phyloP scores from a whole-genome alignment of 2,329 filamentous ascomycete genomes.

The Phyllosticta citriasiana region DNA sequence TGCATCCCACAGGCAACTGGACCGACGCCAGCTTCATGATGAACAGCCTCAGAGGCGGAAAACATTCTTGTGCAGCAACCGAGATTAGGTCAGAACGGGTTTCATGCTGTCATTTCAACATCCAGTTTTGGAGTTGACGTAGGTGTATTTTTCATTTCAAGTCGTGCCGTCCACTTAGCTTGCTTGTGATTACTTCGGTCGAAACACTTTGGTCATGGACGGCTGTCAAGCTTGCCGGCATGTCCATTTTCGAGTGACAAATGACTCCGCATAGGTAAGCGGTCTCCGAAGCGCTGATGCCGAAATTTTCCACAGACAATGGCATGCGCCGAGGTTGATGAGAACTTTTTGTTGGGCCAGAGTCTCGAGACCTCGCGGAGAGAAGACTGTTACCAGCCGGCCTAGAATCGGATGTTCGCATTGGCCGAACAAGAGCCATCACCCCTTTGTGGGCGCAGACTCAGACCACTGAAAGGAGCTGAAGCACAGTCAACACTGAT shows the following conservation, averaged over 20 bases:
- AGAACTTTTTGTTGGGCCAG: neutral
- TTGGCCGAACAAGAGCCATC: neutral
- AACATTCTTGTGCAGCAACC: neutral
- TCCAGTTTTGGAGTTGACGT: neutral
- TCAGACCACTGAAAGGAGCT: too few species aligned
- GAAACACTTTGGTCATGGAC: neutral
- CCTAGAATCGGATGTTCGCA: neutral
- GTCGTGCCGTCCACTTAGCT: too few species aligned
- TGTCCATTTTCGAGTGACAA: neutral
- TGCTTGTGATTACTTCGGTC: neutral
- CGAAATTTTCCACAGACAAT: neutral
- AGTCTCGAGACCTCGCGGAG: neutral
- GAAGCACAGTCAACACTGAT: too few species aligned
- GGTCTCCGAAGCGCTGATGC: neutral
- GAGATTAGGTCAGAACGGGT: neutral
- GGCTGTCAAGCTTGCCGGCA: neutral
- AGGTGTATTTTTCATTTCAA: neutral
- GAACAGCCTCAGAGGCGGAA: neutral
- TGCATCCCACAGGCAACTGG: neutral
- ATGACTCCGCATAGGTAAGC: neutral
- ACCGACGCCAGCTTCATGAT: neutral
- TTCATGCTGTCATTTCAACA: neutral
- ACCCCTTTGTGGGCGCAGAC: neutral
- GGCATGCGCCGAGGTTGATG: neutral
- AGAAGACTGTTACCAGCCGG: neutral